Base-by-base conservation (phyloP, 2,329 filamentous ascomycete genomes). In the Thermoascus crustaceus region DNA sequence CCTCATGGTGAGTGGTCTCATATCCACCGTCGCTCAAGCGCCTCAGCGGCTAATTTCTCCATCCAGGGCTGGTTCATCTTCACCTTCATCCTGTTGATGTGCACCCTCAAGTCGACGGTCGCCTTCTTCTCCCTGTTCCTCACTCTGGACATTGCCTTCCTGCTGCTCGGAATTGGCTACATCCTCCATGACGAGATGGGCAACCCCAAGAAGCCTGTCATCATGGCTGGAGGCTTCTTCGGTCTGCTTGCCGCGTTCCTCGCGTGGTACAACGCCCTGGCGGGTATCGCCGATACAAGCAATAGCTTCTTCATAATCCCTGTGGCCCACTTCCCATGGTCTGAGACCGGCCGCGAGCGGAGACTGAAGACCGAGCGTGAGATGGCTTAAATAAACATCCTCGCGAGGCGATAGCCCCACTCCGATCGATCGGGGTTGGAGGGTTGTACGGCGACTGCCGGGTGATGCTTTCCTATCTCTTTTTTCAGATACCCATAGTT, bases 311-410 rank as follows among this genome's bases (percentile, higher is more conserved):
- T 94, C 72, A 73, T 91, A 61, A 78, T 94, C 43, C 89, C 88
- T 34, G 87, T 95, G 44, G 80, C 83, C 52, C 87, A 94, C 72
- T 93, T 95, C 73, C 89, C 88, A 35, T 95, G 89, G 89, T 89
- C 84, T 23, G 81, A 83, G 52, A 82, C 82, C 66, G 83, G 77
- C 35, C 75, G 74, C 43, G 72, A 78, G 60, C 60, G 58, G 41
- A 74, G 79, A 42, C 69, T 45, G 37, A 69, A 81, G 69, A 64
- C 61, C 36, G 67, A 69, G 24, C 67, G 67, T 34, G 58, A 63
- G 42, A 43, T 51, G 29, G 60, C 52, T 13, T 64, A 57, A 50
- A 35, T 17, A 18, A 18, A 7, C 17, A 10, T n/a, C n/a, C n/a
- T n/a, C n/a, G n/a, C n/a, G n/a, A n/a, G n/a, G n/a, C n/a, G n/a